Percentiles rank a stretch among this genome's conserved stretches.
These are phyloP conservation scores for Rhodotorula sp. DNA, from an alignment of 1,284 basidiomycete genomes.

Conservation along the genomic window DNA sequence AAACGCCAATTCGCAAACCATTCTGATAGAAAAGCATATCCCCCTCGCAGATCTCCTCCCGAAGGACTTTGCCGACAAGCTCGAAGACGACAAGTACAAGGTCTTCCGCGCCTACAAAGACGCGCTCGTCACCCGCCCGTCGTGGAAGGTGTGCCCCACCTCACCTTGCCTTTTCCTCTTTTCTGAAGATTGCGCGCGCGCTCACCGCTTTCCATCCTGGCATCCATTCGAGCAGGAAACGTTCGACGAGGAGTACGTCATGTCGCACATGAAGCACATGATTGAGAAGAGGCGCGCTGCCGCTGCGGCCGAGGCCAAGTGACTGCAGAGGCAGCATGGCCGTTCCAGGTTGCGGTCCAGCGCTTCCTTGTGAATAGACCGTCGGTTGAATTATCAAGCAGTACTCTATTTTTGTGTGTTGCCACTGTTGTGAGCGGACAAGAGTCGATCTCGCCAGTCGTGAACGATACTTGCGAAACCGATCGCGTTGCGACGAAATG, in stretches of 20 bases:
- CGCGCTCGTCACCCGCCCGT: conserved; percentile 25
- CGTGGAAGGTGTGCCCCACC: conserved; percentile 21
- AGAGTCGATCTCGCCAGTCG: no score
- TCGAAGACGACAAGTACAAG: conserved; percentile 14
- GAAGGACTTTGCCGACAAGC: background rate
- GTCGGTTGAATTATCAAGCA: no score
- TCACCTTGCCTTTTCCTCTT: background rate
- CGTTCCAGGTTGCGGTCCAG: no score
- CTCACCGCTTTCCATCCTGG: background rate
- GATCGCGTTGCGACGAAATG: no score
- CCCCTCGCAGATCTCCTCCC: conserved; percentile 15
- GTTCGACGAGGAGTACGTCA: conserved; percentile 20
- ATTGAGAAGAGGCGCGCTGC: conserved; percentile 1
- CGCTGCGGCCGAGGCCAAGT: background rate
- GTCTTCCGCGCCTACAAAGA: conserved; percentile 25
- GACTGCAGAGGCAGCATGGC: no score
- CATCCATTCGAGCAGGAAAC: conserved; percentile 8
- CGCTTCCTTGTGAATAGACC: no score
- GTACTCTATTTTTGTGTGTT: no score
- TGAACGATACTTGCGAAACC: no score
- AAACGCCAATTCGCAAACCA: no score
- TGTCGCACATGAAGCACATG: conserved; percentile 10
- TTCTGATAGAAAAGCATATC: no score
- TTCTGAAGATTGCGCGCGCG: background rate
- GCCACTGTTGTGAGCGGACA: no score